Evolutionary conservation across 2,329 filamentous ascomycete genomes (phyloP), one percentile per base, ranked within the genome.

Genomic region (Xylariaceae sp.): DNA sequence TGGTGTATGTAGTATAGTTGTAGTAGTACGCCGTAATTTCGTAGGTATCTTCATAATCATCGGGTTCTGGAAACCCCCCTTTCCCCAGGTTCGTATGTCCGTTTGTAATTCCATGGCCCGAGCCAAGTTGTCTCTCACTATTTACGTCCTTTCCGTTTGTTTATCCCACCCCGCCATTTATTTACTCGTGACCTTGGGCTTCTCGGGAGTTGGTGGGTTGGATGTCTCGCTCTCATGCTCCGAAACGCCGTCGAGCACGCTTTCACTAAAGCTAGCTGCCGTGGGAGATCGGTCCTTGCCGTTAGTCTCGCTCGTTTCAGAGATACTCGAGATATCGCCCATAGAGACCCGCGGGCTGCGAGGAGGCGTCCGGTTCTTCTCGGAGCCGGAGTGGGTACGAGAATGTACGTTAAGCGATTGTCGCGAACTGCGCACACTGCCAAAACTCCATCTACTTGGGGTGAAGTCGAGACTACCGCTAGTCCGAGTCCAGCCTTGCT

Each of bases 181-280:
- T 41, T 41, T 10, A 55, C 61, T 60, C 10, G 57, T 13, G 35
- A 17, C 50, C n/a, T 57, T 37, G 39, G 53, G 54, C 41, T 67
- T 71, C 37, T 62, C 62, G 30, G 56, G 69, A 57, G 65, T 73
- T 30, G 39, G 60, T 17, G 63, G 66, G 10, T 63, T 67, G 17
- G 65, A 73, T 56, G 65, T 60, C 7, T 59, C 64, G 41, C 65
- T 68, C n/a, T 66, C 68, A 2, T 51, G 60, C 4, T 62, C 67
- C 11, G 69, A 69, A 2, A 70, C 74, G 0, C 68, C 72, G 5
- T 78, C 79, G 18, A 80, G 72, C 35, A 79, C 71, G 57, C 76
- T 78, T 65, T 80, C 77, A 52, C 73, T 74, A 56, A 78, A 78
- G 61, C 76, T 78, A 48, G 71, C 73, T 58, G 76, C 75, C 41